Evolutionary conservation across 2,329 filamentous ascomycete genomes (phyloP).

Genomic region (Beauveria scarabaeidicola): DNA sequence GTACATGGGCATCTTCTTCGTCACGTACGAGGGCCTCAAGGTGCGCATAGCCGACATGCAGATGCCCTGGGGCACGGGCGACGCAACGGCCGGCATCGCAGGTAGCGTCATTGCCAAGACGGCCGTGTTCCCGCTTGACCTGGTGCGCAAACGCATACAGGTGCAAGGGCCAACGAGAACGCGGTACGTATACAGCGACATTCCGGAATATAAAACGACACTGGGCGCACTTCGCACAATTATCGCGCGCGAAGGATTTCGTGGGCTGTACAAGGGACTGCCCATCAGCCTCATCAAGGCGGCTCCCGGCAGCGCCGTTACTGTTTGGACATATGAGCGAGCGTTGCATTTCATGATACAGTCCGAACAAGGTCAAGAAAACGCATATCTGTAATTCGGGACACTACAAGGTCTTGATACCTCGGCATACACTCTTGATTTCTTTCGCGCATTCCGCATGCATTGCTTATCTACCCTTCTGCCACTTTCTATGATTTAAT

Average conservation of each 20-base stretch:
- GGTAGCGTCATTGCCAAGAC: slow-evolving; percentile 82
- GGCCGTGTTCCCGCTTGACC: slow-evolving; percentile 82
- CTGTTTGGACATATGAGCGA: slow-evolving; percentile 90
- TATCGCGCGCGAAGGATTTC: slow-evolving; percentile 60
- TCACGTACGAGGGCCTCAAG: slow-evolving; percentile 72
- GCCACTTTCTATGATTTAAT: background rate
- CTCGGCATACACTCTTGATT: background rate
- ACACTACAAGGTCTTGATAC: background rate
- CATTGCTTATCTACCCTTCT: background rate
- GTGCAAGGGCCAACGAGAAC: slow-evolving; percentile 82
- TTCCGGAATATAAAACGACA: slow-evolving; percentile 72
- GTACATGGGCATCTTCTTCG: slow-evolving; percentile 96
- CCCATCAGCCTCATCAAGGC: slow-evolving; percentile 87
- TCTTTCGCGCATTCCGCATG: background rate
- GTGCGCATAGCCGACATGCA: slow-evolving; percentile 45
- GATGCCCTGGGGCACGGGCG: slow-evolving; percentile 65
- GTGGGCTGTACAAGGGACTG: slow-evolving; percentile 80
- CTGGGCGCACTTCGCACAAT: slow-evolving; percentile 60
- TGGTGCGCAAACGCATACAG: slow-evolving; percentile 86
- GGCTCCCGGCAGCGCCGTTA: slow-evolving; percentile 84
- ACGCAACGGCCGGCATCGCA: slow-evolving; percentile 72
- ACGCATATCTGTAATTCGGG: slow-evolving; percentile 10
- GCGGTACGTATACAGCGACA: slow-evolving; percentile 76
- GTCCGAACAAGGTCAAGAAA: slow-evolving; percentile 24
- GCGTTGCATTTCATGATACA: slow-evolving; percentile 52